Evolutionary conservation across 805 yeast genomes (phyloP).

Genomic region (Diddensiella caesifluorescens): DNA sequence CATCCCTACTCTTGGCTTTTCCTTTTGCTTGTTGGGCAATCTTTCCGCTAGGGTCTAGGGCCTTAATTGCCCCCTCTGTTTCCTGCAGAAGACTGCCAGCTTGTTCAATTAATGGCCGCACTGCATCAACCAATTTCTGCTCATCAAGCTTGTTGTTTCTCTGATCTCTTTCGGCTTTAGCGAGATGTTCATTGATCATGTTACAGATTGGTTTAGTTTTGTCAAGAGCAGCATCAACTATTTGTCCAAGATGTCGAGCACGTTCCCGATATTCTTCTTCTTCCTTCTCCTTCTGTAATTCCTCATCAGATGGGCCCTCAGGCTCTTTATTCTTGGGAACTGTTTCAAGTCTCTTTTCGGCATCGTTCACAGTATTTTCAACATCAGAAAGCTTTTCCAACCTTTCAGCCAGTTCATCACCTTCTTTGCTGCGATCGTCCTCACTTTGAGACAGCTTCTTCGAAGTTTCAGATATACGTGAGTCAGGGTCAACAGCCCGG

Average conservation of each 20-base stretch:
- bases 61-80: neutral
- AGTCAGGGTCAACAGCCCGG: neutral
- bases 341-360: neutral
- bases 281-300: neutral
- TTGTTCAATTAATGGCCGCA: constrained; percentile 2
- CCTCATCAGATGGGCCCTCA: constrained; percentile 3
- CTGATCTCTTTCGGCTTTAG: constrained; percentile 4
- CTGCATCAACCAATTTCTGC: constrained; percentile 1
- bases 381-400: neutral
- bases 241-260: neutral
- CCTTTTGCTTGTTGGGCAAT: constrained; percentile 4
- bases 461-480: too few relatives aligned
- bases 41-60: constrained; percentile 4
- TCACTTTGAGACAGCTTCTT: neutral
- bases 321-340: neutral
- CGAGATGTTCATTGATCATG: neutral
- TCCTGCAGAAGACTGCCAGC: constrained; percentile 1
- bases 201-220: neutral
- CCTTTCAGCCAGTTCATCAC: neutral
- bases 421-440: neutral
- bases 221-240: constrained; percentile 1
- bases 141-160: constrained; percentile 6
- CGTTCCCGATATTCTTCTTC: constrained; percentile 1
- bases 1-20: neutral
- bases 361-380: neutral